Percentiles rank a stretch among this genome's conserved stretches.
These are phyloP conservation scores for Colletotrichum lentis DNA, from an alignment of 2,329 filamentous ascomycete genomes.

Conservation along the genomic window DNA sequence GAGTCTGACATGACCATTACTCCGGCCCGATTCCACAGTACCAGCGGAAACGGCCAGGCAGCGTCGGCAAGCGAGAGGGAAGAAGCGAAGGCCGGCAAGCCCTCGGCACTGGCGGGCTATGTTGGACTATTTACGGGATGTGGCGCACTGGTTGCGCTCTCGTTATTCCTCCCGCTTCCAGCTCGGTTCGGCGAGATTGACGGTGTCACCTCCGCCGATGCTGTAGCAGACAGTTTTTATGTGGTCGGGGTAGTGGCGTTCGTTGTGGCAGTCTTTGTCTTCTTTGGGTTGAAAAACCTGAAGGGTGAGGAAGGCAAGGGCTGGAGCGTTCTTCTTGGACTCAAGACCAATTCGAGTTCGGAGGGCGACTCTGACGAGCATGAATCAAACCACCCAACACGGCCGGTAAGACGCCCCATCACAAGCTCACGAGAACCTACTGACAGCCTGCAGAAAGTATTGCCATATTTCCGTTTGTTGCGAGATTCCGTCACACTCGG, in stretches of 20 bases:
- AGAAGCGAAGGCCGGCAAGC: constrained; percentile 52
- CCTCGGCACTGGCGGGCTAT: constrained; percentile 77
- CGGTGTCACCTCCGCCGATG: constrained; percentile 75
- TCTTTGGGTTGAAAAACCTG: constrained; percentile 75
- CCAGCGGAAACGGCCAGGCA: constrained; percentile 44
- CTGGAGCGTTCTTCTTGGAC: constrained; percentile 66
- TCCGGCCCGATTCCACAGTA: constrained; percentile 64
- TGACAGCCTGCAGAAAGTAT: constrained; percentile 45
- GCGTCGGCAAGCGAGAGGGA: constrained; percentile 28
- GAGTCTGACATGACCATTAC: constrained; percentile 81
- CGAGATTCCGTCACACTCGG: constrained; percentile 73
- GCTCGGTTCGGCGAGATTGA: constrained; percentile 76
- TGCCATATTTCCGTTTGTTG: constrained; percentile 68
- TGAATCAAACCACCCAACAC: constrained; percentile 39
- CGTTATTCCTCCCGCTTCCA: constrained; percentile 85
- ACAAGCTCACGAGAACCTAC: background rate
- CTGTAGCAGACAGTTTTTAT: constrained; percentile 87
- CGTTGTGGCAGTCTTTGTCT: constrained; percentile 76
- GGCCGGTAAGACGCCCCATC: constrained; percentile 42
- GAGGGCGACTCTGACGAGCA: constrained; percentile 30
- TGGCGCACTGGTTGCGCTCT: constrained; percentile 85
- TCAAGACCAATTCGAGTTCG: constrained; percentile 36
- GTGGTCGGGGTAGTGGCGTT: constrained; percentile 79
- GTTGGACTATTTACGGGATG: constrained; percentile 94
- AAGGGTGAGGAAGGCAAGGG: constrained; percentile 81